Base-by-base conservation (phyloP, 345 rosid genomes). In the Populus simonii region DNA sequence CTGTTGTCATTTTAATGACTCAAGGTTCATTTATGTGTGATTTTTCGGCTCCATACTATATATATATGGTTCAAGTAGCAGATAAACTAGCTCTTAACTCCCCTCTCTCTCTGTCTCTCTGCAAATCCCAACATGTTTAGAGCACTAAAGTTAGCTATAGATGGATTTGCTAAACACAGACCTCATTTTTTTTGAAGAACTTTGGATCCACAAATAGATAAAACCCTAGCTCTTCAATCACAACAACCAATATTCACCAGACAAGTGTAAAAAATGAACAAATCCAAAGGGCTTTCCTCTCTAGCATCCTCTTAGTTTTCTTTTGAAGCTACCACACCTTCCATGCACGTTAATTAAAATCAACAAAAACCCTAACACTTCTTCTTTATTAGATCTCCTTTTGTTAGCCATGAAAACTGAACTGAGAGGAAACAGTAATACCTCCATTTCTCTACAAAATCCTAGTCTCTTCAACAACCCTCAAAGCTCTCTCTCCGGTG, bases 401-500 rank as follows among this genome's bases (percentile, higher is more conserved):
- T 12, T 39, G 5, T 9, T 7, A 68, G 66, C 79, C 77, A 87
- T 91, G 93, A 86, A 85, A 77, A 81, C 89, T 8, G 89, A 87
- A 70, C 36, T 86, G 11, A 83, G 85, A 83, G 77, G 82, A 68
- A 91, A 81, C 79, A 33, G 74, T 8, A 15, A 71, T 6, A 15
- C 86, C 6, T 81, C 91, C 55, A 76, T 89, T 71, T 80, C 86
- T 68, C 80, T 85, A 63, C 88, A 85, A 77, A 88, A 78, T 80
- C 82, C 89, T 63, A 70, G 63, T 25, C 82, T 88, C 62, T 83
- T 87, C 78, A 82, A 78, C 77, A 18, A 33, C 53, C 79, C 86
- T n/a, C 87, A 79, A 15, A 66, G 29, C 57, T 79, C 92, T 23
- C 76, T 86, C 55, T 76, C 94, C 1, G 92, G 94, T 31, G 90